phyloP scores from a whole-genome alignment of 2,329 filamentous ascomycete genomes.

The Stromatinia cepivora region DNA sequence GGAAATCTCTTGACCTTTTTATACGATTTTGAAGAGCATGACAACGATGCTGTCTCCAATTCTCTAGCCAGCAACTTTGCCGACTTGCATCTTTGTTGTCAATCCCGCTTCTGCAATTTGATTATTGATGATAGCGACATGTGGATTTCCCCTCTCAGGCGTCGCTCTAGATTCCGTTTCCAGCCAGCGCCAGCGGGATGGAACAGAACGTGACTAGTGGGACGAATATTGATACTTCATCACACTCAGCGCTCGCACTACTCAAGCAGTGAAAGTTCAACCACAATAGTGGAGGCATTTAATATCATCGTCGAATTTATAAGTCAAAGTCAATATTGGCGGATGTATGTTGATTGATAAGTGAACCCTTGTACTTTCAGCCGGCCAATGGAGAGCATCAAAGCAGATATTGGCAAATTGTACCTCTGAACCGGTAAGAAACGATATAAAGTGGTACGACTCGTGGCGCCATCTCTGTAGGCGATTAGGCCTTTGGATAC shows the following conservation, averaged over 20 bases:
- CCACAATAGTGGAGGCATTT: neutral
- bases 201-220: neutral
- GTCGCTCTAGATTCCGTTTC: neutral
- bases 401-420: neutral
- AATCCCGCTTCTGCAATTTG: conserved; percentile 1
- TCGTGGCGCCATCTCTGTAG: neutral
- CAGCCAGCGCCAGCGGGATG: neutral
- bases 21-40: neutral
- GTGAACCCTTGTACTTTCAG: neutral
- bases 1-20: neutral
- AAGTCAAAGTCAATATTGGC: neutral
- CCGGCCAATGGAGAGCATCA: neutral
- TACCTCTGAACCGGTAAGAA: neutral
- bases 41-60: neutral
- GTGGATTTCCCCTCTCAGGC: neutral
- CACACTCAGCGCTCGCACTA: neutral
- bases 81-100: neutral
- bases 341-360: neutral
- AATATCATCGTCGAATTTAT: neutral
- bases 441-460: neutral
- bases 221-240: neutral
- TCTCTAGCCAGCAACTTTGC: neutral
- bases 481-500: neutral
- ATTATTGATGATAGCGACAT: conserved; percentile 11
- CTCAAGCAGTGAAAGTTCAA: neutral